Evolutionary conservation across 192 early-diverging fungal genomes (phyloP), one percentile per base, ranked within the genome.

Genomic region (Coemansia furcata): DNA sequence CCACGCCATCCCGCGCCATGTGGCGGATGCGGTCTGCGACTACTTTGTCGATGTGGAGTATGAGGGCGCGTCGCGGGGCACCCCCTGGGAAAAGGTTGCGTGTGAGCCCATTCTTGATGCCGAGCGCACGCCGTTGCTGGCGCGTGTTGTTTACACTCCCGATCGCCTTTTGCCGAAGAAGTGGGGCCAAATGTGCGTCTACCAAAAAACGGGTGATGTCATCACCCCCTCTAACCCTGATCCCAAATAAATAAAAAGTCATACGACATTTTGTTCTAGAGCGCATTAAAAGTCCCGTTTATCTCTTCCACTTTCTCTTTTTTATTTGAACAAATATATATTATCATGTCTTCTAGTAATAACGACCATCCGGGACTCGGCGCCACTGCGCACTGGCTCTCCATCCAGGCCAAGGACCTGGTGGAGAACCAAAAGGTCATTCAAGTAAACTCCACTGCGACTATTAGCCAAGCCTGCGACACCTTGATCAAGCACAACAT

Each of bases 381-480:
- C 2, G 67, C 71, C 3, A 11, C 63, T 3, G 73, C 78, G 26
- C 89, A 91, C 70, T 93, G 91, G 91, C 85, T 88, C 14, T 73
- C 78, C 67, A 72, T 88, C 19, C 85, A 85, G n/a, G 91, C 83
- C 14, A 68, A 77, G 15, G 78, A 72, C 11, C 77, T 93, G 4
- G 83, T 93, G 4, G 69, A 79, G 47, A 74, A 85, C 58, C 91
- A 93, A 61, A 72, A 79, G 11, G 86, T 91, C 6, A 82, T 93
- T 38, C 84, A 85, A 29, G 87, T 93, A 72, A 87, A 91, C 38
- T 55, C 84, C 2, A 63, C 82, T 36, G 68, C 86, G 4, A 80
- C 88, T 2, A 84, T 93, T 29, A 89, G 92, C 60, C 86, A 88
- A 12, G 89, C 91, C 0, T 91, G 91, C 76, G 85, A 90, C 71